A percentile compares a stretch with the other conserved stretches of the same genome.
Conservation (phyloP, 148 eudicot genomes). For the Nyssa sinensis region DNA sequence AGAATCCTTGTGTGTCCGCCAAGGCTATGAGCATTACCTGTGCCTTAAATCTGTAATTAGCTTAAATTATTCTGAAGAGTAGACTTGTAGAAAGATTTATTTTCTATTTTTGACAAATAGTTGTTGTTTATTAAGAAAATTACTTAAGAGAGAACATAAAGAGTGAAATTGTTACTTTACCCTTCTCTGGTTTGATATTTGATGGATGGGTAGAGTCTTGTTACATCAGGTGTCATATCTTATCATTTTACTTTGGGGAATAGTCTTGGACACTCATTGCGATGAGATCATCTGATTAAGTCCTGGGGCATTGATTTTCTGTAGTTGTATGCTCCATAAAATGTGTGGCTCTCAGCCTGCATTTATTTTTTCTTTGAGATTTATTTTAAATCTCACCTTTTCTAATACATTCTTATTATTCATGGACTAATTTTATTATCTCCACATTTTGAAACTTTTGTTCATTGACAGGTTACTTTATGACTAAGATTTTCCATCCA, state of each 20-base stretch:
- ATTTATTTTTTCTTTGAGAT: background rate
- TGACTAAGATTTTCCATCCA: slow-evolving; percentile 95
- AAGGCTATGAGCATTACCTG: background rate
- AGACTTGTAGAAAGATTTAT: background rate
- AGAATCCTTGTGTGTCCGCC: background rate
- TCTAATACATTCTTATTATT: background rate
- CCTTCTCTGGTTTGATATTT: no score
- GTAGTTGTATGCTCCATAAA: background rate
- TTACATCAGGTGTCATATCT: no score
- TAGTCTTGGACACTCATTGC: background rate
- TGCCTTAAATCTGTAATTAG: background rate
- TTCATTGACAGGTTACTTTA: slow-evolving; percentile 66
- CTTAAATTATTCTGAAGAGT: slow-evolving; percentile 2
- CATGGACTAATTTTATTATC: background rate
- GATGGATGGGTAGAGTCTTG: no score
- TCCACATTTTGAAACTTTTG: background rate
- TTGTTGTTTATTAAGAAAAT: no score
- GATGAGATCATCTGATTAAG: background rate
- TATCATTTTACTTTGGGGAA: no score
- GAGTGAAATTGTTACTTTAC: no score
- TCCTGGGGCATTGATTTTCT: background rate
- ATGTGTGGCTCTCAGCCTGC: background rate
- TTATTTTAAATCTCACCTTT: background rate
- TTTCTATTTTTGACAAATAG: background rate
- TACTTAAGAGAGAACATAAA: no score